Evolutionary conservation across 176 grass and related monocot genomes (phyloP), one percentile per base, ranked within the genome.

Genomic region (Stipa capillata): DNA sequence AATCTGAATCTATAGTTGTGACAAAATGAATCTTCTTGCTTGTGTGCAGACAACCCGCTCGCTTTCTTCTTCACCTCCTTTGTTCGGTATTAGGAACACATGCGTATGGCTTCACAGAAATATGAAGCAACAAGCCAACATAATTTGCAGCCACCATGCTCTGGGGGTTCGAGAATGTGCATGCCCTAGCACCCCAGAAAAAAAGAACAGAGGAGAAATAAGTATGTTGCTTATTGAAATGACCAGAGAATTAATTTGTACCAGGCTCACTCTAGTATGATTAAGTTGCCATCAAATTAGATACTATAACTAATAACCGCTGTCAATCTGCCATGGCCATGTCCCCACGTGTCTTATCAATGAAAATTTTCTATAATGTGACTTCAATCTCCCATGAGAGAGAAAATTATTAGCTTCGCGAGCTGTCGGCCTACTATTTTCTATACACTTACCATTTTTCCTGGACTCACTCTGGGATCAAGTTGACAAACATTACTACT

Each of bases 111-210:
- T 62, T 79, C 81, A 84, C 41, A 84, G 42, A 34, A 61, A 69
- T 34, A 80, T 11, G 41, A 88, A 52, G 86, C 50, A 88, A 40
- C 81, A 79, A 28, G 47, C 69, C 52, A 84, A 44, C 51, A 74
- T 4, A 39, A 67, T 33, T 75, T 74, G 81, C 25, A 74, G 81
- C 86, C 86, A 88, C 75, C 81, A 69, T 25, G 75, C 23, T 23
- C 47, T 42, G 14, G 75, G 68, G 3, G 75, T 49, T 35, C 27
- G 33, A 79, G 50, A 32, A 23, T 79, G 8, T 3, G 81, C 75
- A 35, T 79, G 42, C 36, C 86, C 86, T 88, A 84, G 5, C 39
- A 79, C 50, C 75, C 76, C 66, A 74, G 28, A 25, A 24, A n/a
- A 77, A 47, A 23, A 70, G 3, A 15, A 47, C 40, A 55, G 4